Evolutionary conservation across 139 green algal genomes (phyloP), one percentile per base, ranked within the genome.

Genomic region (Diplosphaera chodatii): DNA sequence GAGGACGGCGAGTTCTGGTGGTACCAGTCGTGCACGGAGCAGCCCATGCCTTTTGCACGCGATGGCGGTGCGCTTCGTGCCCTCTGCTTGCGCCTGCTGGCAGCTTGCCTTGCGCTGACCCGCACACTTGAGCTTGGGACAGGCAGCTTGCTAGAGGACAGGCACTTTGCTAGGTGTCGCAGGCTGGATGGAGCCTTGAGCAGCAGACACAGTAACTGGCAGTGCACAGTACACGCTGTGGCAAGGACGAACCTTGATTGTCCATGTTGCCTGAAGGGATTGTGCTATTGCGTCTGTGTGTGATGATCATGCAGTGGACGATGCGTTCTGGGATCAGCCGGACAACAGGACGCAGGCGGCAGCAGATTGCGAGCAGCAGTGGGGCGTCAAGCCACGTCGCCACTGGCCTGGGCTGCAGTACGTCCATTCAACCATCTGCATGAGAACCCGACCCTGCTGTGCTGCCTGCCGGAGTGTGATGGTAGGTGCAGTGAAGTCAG

Each of bases 1-100:
- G 84, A 94, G 68, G 86, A 87, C 40, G 80, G 34, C 22, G 70
- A 87, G 65, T 90, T 94, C 63, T 96, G 84, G 88, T 76, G 69
- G 31, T 85, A 78, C 69, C 82, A 88, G 66, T 85, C 23, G 28
- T 79, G 74, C 74, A 79, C 74, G 6, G 78, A 83, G 64, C 72
- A 75, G 78, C 67, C 75, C 32, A 73, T 78, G 81, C 75, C 75
- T 2, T 78, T 83, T 21, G 69, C 63, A n/a, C 75, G 77, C n/a
- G 79, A 88, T 48, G 83, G 83, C 23, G 29, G 68, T 73, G 32
- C 28, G 68, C 37, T 48, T 6, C 37, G 10, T 48, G 10, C 37
- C 8, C 37, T 48, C n/a, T n/a, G n/a, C n/a, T n/a, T n/a, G n/a
- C n/a, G n/a, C n/a, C n/a, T n/a, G n/a, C n/a, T n/a, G n/a, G n/a